Evolutionary conservation across 352 stramenopile species (phyloP).

Genomic region (Globisporangium acanthophoron): DNA sequence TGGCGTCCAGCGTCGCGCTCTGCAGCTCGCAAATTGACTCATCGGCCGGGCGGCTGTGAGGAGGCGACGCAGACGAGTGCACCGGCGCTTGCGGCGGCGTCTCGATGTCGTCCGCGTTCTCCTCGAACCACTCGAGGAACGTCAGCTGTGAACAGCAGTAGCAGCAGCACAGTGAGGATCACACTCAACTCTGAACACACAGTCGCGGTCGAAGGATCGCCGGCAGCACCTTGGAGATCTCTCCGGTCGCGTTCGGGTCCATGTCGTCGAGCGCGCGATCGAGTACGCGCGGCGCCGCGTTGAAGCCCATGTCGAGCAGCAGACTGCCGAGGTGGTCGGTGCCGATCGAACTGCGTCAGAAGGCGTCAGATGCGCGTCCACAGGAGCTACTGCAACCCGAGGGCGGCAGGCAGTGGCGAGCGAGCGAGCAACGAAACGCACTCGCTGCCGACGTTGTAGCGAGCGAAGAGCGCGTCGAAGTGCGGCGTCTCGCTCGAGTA

Average conservation of each 20-base stretch:
- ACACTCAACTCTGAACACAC: background rate
- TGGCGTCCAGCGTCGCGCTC: constrained; percentile 57
- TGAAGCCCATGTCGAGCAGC: constrained; percentile 73
- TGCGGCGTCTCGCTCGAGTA: constrained; percentile 51
- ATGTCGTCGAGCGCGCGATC: constrained; percentile 62
- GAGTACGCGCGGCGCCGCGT: constrained; percentile 37
- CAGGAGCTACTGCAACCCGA: background rate
- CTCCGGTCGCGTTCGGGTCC: constrained; percentile 57
- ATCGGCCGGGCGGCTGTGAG: constrained; percentile 14
- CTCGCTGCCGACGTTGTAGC: constrained; percentile 39
- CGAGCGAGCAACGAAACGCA: constrained; percentile 8
- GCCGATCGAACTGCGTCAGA: constrained; percentile 28
- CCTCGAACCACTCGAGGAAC: constrained; percentile 75
- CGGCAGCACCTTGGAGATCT: constrained; percentile 42
- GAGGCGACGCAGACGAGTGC: background rate
- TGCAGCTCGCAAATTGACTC: constrained; percentile 31
- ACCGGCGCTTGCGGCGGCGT: background rate
- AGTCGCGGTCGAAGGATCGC: background rate
- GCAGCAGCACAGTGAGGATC: background rate
- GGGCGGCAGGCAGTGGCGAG: background rate
- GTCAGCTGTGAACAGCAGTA: constrained; percentile 17
- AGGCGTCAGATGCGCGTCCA: background rate
- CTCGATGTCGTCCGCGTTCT: constrained; percentile 59
- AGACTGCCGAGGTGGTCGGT: constrained; percentile 56
- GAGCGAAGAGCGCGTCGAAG: constrained; percentile 52